Evolutionary conservation across 2,329 filamentous ascomycete genomes (phyloP), one percentile per base, ranked within the genome.

Genomic region (Cladosporium sp.): DNA sequence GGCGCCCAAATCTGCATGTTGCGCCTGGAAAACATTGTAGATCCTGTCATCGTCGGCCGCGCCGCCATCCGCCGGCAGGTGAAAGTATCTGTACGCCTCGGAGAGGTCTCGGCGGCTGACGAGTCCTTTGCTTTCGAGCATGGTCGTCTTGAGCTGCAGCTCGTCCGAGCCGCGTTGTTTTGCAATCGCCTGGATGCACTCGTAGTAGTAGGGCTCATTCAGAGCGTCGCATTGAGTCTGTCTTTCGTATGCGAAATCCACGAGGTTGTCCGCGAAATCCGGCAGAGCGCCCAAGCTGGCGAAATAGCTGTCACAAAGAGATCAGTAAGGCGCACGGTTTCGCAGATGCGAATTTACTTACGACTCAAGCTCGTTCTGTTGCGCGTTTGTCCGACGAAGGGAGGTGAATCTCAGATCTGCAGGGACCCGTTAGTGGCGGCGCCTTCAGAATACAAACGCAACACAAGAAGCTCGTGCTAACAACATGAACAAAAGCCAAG

Each of bases 181-280:
- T 18, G 85, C 85, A 63, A 92, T 84, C 57, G 83, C 80, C 70
- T 85, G 82, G n/a, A 92, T 79, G 71, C 86, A 89, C 75, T 89
- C 85, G 67, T 91, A 83, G 74, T 91, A 91, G 73, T 87, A 86
- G 2, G 87, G 77, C 21, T 80, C 79, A 67, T 86, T 85, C 24
- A 71, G 69, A 24, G 83, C 81, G 74, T 91, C 87, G 60, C 82
- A 83, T 10, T 78, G 74, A 28, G 82, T 78, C 77, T 92, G 89
- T 38, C 85, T 81, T 28, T 86, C 80, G 73, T 87, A 91, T 4
- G 87, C 86, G 74, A 87, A 90, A 32, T 83, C 78, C 21, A 92
- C 78, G n/a, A 88, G 77, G 1, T 79, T 73, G 71, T 90, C 87
- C 5, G 85, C 83, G 75, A 91, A 90, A 72, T 90, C 85, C 47